Percentiles rank a stretch among this genome's conserved stretches.
These are phyloP conservation scores for Vigna reflexopilosa DNA, from an alignment of 306 rosid genomes.

Conservation along the genomic window DNA sequence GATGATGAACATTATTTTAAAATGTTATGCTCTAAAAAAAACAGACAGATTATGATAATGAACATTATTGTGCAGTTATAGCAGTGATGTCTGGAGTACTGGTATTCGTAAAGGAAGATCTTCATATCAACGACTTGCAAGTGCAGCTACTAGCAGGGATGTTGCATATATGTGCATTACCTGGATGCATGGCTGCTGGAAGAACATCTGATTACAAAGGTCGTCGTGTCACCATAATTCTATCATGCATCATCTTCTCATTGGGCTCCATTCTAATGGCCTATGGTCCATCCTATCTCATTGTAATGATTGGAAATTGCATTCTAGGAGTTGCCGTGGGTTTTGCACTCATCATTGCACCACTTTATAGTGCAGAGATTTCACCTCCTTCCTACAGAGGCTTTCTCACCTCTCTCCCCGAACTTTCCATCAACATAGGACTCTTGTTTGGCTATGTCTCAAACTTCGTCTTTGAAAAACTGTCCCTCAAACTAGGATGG, in stretches of 20 bases:
- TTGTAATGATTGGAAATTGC: slow-evolving; percentile 62
- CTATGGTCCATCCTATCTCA: slow-evolving; percentile 56
- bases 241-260: slow-evolving; percentile 55
- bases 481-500: slow-evolving; percentile 69
- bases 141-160: slow-evolving; percentile 66
- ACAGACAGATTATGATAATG: not conserved
- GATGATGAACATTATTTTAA: no score
- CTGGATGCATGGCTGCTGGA: slow-evolving; percentile 59
- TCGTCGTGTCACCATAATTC: slow-evolving; percentile 60
- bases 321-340: slow-evolving; percentile 67
- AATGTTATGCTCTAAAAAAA: not conserved
- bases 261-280: slow-evolving; percentile 71
- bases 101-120: slow-evolving; percentile 67
- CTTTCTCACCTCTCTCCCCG: slow-evolving; percentile 63
- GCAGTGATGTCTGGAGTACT: slow-evolving; percentile 81
- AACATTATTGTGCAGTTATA: slow-evolving; percentile 37
- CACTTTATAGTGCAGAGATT: slow-evolving; percentile 74
- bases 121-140: slow-evolving; percentile 60
- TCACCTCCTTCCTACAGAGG: slow-evolving; percentile 64
- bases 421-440: slow-evolving; percentile 61
- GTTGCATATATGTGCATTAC: slow-evolving; percentile 56
- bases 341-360: slow-evolving; percentile 67
- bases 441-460: slow-evolving; percentile 62
- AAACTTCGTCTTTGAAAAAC: slow-evolving; percentile 57
- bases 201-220: slow-evolving; percentile 67